These are phyloP conservation scores for Chrysoporthe cubensis DNA, from an alignment of 2,329 filamentous ascomycete genomes.

Conservation along the genomic window DNA sequence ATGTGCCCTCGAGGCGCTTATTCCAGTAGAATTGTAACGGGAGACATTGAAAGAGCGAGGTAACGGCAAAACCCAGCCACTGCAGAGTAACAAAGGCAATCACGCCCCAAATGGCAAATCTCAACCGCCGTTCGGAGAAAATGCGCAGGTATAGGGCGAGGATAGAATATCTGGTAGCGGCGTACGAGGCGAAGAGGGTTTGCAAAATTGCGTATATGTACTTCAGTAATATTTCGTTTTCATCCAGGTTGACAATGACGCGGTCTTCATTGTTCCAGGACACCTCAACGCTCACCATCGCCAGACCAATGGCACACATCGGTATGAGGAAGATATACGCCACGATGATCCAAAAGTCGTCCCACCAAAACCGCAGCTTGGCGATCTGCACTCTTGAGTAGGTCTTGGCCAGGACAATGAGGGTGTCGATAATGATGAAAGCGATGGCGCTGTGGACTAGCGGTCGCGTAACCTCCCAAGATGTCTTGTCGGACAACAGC, in stretches of 20 bases:
- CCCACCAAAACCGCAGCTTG: slow-evolving; percentile 26
- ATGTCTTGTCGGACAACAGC: slow-evolving; percentile 20
- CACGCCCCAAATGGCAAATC: slow-evolving; percentile 22
- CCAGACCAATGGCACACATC: slow-evolving; percentile 22
- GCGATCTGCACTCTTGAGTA: slow-evolving; percentile 22
- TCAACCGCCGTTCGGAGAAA: slow-evolving; percentile 8
- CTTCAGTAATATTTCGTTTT: slow-evolving; percentile 23
- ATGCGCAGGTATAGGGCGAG: slow-evolving; percentile 28
- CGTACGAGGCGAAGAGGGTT: slow-evolving; percentile 21
- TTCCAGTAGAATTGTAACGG: slow-evolving; percentile 24
- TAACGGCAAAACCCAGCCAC: slow-evolving; percentile 19
- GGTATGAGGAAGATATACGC: slow-evolving; percentile 23
- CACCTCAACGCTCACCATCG: slow-evolving; percentile 18
- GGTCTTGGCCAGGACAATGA: slow-evolving; percentile 26
- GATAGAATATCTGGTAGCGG: slow-evolving; percentile 25
- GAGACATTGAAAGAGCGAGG: slow-evolving; percentile 13
- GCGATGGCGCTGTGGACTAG: slow-evolving; percentile 16
- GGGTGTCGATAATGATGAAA: slow-evolving; percentile 20
- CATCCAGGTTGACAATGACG: slow-evolving; percentile 18
- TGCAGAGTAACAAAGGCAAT: slow-evolving; percentile 19
- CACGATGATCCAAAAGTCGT: slow-evolving; percentile 27
- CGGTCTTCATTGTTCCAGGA: slow-evolving; percentile 25
- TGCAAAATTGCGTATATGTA: slow-evolving; percentile 23
- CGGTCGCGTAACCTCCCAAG: slow-evolving; percentile 24
- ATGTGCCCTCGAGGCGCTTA: slow-evolving; percentile 11